Evolutionary conservation across 108 stramenopile genomes (phyloP).

Genomic region (Nitzschia palea): DNA sequence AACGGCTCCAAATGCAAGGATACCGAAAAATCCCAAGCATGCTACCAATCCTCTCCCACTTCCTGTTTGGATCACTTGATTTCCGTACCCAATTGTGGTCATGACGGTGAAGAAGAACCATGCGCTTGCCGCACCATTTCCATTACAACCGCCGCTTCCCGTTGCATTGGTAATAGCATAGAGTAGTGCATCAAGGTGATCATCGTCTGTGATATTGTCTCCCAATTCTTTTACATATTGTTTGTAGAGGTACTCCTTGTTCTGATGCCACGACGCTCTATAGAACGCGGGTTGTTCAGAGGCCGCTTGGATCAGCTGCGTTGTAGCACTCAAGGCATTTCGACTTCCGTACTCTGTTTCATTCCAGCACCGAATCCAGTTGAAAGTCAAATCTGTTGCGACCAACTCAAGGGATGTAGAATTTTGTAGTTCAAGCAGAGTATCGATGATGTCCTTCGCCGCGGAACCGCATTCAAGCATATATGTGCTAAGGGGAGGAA

Average conservation of each 20-base stretch:
- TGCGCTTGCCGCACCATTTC: slow-evolving; percentile 18
- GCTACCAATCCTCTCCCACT: slow-evolving; percentile 43
- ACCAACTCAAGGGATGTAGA: background rate
- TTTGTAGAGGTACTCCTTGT: slow-evolving; percentile 14
- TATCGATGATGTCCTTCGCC: background rate
- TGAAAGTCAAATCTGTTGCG: slow-evolving; percentile 22
- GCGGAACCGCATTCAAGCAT: background rate
- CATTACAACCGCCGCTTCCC: slow-evolving; percentile 28
- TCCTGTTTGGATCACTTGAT: slow-evolving; percentile 38
- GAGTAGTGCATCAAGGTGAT: background rate
- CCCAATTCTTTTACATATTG: slow-evolving; percentile 12
- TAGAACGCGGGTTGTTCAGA: slow-evolving; percentile 20
- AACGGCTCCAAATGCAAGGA: slow-evolving; percentile 49
- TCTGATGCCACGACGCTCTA: background rate
- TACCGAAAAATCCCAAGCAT: slow-evolving; percentile 47
- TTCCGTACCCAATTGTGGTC: slow-evolving; percentile 64
- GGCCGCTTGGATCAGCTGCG: background rate
- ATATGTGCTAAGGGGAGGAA: background rate
- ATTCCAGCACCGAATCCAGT: slow-evolving; percentile 52
- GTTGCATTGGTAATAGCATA: slow-evolving; percentile 36
- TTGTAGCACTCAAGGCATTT: background rate
- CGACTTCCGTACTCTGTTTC: background rate
- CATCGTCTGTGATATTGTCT: background rate
- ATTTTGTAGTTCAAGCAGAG: background rate
- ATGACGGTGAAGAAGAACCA: slow-evolving; percentile 64